Base-by-base conservation (phyloP, 306 rosid species). In the Inga leiocalycina region DNA sequence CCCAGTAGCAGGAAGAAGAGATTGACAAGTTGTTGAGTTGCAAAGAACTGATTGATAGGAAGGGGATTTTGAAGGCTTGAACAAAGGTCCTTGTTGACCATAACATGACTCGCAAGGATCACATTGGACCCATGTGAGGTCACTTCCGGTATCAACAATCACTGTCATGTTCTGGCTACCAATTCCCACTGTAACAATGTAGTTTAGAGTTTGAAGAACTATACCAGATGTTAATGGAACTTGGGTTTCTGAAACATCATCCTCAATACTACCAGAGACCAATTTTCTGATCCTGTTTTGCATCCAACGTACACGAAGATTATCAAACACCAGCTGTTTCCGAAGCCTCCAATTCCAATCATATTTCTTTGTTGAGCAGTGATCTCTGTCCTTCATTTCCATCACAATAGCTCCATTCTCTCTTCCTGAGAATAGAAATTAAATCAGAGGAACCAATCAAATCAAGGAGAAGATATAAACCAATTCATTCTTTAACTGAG, bases 101-200 rank as follows among this genome's bases (percentile, higher is more conserved):
- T 93, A 95, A 76, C 99, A 95, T 41, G 85, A 65, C 76, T 79
- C 81, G 90, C 99, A 93, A 14, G 99, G 99, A 39, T 81, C 83
- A 86, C 98, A 95, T 79, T 95, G 97, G 76, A 93, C 89, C 97
- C 97, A 93, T 39, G 96, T 92, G 56, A 95, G 80, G 70, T 93
- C 98, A 68, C 99, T 95, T 85, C 98, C 99, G 4, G 98, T 93
- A 88, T 95, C 98, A 49, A 95, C 94, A 54, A 92, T 89, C 76
- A 95, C 89, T 2, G 95, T 91, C 88, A 88, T 81, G 61, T 93
- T 91, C 77, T 80, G 88, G 41, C 79, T 80, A 10, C 96, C 93
- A 17, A 93, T 41, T 77, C 81, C 90, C 74, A 93, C 79, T 13
- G 88, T 93, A 72, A 92, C 99, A 57, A 95, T 82, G 90, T 95